phyloP scores from a whole-genome alignment of 140 eudicot species.

The Cichorium intybus region DNA sequence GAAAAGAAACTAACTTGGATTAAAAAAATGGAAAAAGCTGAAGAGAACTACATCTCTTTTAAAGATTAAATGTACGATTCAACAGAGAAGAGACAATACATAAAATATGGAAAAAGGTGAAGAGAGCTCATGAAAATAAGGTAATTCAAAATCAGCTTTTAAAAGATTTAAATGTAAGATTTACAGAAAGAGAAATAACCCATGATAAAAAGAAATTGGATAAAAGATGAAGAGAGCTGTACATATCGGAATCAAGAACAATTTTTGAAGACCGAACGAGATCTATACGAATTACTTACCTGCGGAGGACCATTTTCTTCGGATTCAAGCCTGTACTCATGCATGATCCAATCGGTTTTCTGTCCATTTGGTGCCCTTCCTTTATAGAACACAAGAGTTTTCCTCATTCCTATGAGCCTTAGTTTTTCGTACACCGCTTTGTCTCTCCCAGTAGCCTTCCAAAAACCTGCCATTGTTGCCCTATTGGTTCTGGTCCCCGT shows the following conservation, averaged over 20 bases:
- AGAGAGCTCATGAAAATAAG: neutral
- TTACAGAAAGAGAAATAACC: neutral
- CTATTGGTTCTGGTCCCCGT: slow-evolving; percentile 85
- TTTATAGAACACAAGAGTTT: slow-evolving; percentile 86
- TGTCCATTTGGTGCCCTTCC: slow-evolving; percentile 94
- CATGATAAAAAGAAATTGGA: neutral
- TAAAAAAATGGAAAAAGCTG: neutral
- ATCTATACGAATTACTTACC: slow-evolving; percentile 32
- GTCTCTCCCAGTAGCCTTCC: slow-evolving; percentile 96
- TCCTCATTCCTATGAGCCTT: slow-evolving; percentile 84
- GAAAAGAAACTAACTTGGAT: neutral
- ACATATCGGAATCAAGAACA: slow-evolving; percentile 12
- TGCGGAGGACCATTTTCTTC: slow-evolving; percentile 78
- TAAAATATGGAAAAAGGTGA: neutral
- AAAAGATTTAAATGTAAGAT: neutral
- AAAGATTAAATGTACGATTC: neutral
- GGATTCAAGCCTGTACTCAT: slow-evolving; percentile 86
- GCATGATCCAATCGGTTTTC: slow-evolving; percentile 94
- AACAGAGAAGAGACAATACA: neutral
- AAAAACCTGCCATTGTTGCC: slow-evolving; percentile 86
- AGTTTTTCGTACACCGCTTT: slow-evolving; percentile 69
- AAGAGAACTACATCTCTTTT: neutral
- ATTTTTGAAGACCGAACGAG: neutral
- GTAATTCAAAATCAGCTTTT: neutral
- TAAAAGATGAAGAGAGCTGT: slow-evolving; percentile 13